Conservation (phyloP, 116 monocot genomes). For the Phalaenopsis hybrid region DNA sequence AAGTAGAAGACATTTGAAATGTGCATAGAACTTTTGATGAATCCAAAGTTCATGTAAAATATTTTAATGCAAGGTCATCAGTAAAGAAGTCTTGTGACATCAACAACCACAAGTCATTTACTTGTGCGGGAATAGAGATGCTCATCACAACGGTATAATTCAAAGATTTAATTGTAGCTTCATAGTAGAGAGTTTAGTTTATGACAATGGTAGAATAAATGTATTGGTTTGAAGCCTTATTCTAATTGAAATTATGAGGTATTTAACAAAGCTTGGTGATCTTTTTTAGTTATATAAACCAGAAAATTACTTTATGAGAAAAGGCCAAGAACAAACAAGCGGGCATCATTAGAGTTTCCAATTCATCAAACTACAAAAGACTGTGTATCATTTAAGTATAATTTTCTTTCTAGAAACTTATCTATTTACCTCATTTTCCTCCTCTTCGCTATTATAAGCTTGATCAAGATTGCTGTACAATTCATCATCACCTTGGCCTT, state of each 20-base stretch:
- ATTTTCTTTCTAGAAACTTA: background rate
- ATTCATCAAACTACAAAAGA: background rate
- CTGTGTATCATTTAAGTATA: background rate
- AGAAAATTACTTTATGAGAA: background rate
- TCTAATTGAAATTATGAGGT: constrained; percentile 1
- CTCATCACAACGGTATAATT: too few relatives aligned
- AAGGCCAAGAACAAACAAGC: background rate
- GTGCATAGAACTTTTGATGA: too few relatives aligned
- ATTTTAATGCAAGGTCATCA: too few relatives aligned
- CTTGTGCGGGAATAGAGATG: too few relatives aligned
- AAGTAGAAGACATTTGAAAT: too few relatives aligned
- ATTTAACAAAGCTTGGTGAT: background rate
- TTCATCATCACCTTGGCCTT: constrained; percentile 62
- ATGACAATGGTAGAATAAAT: too few relatives aligned
- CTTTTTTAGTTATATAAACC: background rate
- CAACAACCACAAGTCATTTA: too few relatives aligned
- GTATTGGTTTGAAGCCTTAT: background rate
- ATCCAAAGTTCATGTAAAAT: too few relatives aligned
- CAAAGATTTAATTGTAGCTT: too few relatives aligned
- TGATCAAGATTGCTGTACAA: constrained; percentile 71
- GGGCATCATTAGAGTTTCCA: background rate
- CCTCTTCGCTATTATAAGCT: constrained; percentile 60
- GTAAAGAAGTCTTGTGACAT: too few relatives aligned
- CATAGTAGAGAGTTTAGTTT: too few relatives aligned
- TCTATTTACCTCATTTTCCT: constrained; percentile 58